phyloP scores from a whole-genome alignment of 805 yeast genomes.

The Diddensiella transvaalensis region DNA sequence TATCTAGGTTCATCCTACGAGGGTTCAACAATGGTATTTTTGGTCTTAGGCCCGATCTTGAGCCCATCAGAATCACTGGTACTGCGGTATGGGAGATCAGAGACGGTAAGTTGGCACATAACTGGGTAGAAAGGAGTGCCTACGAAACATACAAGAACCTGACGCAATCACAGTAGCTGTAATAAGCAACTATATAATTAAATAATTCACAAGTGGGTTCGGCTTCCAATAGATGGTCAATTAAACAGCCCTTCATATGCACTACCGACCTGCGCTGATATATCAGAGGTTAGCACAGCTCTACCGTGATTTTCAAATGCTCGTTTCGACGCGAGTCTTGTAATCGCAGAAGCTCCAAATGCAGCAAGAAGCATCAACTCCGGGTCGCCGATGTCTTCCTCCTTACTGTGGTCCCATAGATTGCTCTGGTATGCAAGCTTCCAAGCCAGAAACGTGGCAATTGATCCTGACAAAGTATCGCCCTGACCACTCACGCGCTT shows the following conservation, averaged over 20 bases:
- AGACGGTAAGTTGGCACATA: too few species aligned
- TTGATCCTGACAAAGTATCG: conserved; percentile 80
- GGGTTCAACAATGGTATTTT: too few species aligned
- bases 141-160: too few species aligned
- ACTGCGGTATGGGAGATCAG: too few species aligned
- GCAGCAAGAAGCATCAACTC: conserved; percentile 42
- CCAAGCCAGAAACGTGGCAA: conserved; percentile 85
- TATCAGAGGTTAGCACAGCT: conserved; percentile 80
- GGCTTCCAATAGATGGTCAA: too few species aligned
- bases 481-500: conserved; percentile 97
- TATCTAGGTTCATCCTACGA: too few species aligned
- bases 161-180: too few species aligned
- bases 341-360: conserved; percentile 66
- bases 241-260: conserved; percentile 52
- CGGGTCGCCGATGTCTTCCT: conserved; percentile 27
- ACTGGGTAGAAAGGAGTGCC: too few species aligned
- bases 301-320: conserved; percentile 69
- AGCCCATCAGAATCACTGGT: too few species aligned
- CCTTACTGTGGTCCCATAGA: conserved; percentile 52
- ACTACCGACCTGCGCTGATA: conserved; percentile 63
- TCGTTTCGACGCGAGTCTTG: conserved; percentile 57
- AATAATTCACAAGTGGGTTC: too few species aligned
- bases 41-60: too few species aligned
- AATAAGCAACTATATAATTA: too few species aligned
- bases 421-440: conserved; percentile 56